Percentiles rank a stretch among this genome's conserved stretches.
phyloP scores from a whole-genome alignment of 768 basidiomycete species.

The Cubamyces lactineus region DNA sequence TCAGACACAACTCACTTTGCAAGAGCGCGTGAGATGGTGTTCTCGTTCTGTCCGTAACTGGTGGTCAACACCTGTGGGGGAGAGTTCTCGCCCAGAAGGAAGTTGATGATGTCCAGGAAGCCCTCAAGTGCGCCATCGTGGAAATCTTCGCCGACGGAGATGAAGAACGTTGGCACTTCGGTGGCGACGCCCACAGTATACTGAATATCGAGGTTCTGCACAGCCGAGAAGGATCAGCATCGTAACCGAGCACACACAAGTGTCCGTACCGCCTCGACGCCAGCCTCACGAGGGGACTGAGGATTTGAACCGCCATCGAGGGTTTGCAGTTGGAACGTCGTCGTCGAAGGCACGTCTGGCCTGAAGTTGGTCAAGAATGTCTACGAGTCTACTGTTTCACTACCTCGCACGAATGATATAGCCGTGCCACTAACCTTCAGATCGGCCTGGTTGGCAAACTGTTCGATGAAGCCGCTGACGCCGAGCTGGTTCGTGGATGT shows the following conservation, averaged over 20 bases:
- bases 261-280: constrained; percentile 33
- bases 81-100: constrained; percentile 45
- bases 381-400: constrained; percentile 41
- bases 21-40: constrained; percentile 25
- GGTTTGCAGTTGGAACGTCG: constrained; percentile 32
- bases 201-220: constrained; percentile 34
- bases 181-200: constrained; percentile 21
- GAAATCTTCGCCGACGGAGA: constrained; percentile 19
- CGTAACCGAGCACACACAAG: constrained; percentile 20
- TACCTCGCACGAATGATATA: constrained; percentile 14
- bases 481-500: constrained; percentile 31
- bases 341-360: constrained; percentile 29
- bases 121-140: constrained; percentile 27
- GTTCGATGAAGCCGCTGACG: constrained; percentile 39
- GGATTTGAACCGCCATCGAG: constrained; percentile 37
- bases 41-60: constrained; percentile 56
- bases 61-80: constrained; percentile 66
- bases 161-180: constrained; percentile 13
- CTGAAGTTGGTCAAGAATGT: constrained; percentile 32
- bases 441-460: constrained; percentile 38
- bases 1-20: constrained; percentile 32
- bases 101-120: constrained; percentile 55
- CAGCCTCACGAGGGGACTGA: constrained; percentile 29
- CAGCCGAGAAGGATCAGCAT: constrained; percentile 4
- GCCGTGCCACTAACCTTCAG: constrained; percentile 24